Conservation (phyloP, 2,329 filamentous ascomycete species). For the Drechslerella stenobrocha region DNA sequence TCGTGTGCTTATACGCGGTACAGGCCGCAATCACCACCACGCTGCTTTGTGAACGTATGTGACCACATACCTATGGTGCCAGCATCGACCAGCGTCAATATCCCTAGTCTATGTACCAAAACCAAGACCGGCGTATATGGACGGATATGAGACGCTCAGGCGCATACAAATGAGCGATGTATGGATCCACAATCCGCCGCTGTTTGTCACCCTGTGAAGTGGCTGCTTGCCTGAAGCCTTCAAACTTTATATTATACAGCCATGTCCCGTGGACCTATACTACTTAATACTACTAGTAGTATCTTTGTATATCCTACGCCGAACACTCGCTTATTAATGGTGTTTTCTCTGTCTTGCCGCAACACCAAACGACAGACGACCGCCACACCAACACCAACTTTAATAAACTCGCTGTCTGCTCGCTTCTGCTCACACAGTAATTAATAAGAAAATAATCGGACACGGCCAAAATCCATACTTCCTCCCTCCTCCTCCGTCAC, state of each 20-base stretch:
- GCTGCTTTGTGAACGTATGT: no score
- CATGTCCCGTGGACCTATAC: background rate
- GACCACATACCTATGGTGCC: no score
- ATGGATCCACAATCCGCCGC: background rate
- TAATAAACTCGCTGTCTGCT: conserved; percentile 14
- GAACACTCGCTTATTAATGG: background rate
- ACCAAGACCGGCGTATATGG: no score
- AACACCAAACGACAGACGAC: conserved; percentile 26
- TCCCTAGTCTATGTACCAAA: no score
- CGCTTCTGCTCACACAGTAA: conserved; percentile 29
- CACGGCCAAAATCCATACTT: conserved; percentile 28
- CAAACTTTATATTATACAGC: background rate
- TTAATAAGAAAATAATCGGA: conserved; percentile 41
- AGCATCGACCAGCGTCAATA: no score
- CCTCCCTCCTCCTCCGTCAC: conserved; percentile 8
- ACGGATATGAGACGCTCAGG: no score
- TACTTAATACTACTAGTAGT: no score
- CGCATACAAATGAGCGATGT: no score
- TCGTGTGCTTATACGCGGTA: no score
- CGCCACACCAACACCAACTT: conserved; percentile 18
- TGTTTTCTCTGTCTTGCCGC: conserved; percentile 15
- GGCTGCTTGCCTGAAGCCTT: background rate
- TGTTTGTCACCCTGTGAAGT: background rate
- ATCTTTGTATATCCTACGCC: no score
- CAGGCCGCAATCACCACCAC: no score